Percentiles rank a stretch among this genome's conserved stretches.
These are phyloP conservation scores for Chrysoporthe puriensis DNA, from an alignment of 2,329 filamentous ascomycete species.

Conservation along the genomic window DNA sequence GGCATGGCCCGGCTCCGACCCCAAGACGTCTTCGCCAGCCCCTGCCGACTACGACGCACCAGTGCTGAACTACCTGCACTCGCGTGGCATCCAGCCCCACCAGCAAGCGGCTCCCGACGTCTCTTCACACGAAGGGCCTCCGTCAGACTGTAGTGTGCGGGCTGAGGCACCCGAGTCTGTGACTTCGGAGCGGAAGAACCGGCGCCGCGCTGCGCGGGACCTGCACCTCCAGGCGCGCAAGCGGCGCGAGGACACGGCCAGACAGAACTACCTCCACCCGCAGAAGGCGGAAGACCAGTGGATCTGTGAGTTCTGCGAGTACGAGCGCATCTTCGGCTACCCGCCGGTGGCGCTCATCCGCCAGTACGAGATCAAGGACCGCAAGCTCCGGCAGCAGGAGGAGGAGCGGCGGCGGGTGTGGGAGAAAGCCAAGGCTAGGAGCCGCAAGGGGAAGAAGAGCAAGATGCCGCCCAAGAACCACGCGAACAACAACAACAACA, in stretches of 20 bases:
- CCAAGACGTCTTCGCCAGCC: constrained; percentile 28
- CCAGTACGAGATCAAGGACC: constrained; percentile 93
- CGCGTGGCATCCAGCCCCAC: constrained; percentile 18
- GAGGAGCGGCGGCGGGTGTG: constrained; percentile 84
- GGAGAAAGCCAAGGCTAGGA: constrained; percentile 94
- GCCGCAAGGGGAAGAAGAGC: constrained; percentile 83
- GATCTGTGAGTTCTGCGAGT: constrained; percentile 99
- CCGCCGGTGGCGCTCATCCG: constrained; percentile 84
- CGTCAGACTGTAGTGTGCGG: constrained; percentile 24
- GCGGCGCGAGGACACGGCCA: constrained; percentile 76
- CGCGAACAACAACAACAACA: constrained; percentile 33
- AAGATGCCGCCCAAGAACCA: constrained; percentile 63
- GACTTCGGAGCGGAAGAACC: constrained; percentile 35
- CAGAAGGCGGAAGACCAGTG: constrained; percentile 75
- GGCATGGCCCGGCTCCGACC: constrained; percentile 68
- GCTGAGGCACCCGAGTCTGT: constrained; percentile 22
- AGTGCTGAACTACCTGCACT: constrained; percentile 28
- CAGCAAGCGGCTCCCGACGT: constrained; percentile 9
- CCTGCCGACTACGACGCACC: constrained; percentile 29
- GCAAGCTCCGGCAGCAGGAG: constrained; percentile 78
- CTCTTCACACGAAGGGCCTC: constrained; percentile 8
- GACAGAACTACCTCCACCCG: constrained; percentile 75
- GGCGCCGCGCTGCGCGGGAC: constrained; percentile 69
- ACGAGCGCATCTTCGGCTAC: constrained; percentile 90
- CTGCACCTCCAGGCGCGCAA: constrained; percentile 76